Conservation (phyloP, 306 rosid species). For the Luffa aegyptiaca region DNA sequence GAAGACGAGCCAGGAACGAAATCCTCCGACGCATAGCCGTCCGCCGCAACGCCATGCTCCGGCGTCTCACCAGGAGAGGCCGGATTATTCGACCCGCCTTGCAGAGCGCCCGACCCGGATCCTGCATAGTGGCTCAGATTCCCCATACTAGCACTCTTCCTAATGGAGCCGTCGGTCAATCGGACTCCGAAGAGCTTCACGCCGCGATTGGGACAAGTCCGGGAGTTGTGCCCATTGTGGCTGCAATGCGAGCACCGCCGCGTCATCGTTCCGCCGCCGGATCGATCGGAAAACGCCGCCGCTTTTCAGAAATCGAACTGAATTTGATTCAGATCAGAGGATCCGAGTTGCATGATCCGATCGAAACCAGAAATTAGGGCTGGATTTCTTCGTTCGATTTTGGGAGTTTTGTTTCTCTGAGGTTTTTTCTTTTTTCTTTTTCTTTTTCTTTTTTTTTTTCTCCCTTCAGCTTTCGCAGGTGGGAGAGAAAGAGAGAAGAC, state of each 20-base stretch:
- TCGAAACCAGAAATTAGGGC: not conserved
- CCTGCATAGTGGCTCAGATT: slow-evolving; percentile 78
- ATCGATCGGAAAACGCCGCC: not conserved
- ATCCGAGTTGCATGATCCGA: slow-evolving; percentile 38
- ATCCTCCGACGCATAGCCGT: slow-evolving; percentile 94
- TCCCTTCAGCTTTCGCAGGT: slow-evolving; percentile 24
- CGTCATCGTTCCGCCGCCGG: slow-evolving; percentile 39
- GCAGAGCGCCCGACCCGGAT: slow-evolving; percentile 26
- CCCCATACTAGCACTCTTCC: slow-evolving; percentile 98
- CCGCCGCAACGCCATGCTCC: slow-evolving; percentile 57
- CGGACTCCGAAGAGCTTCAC: slow-evolving; percentile 92
- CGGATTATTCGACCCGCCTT: slow-evolving; percentile 40
- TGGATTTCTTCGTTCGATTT: not conserved
- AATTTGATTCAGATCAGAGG: slow-evolving; percentile 13
- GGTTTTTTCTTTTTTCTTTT: not conserved
- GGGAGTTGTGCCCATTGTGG: slow-evolving; percentile 92
- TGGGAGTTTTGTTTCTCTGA: not conserved
- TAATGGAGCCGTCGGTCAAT: slow-evolving; percentile 84
- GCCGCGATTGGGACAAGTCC: slow-evolving; percentile 94
- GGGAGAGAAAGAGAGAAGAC: slow-evolving; percentile 32
- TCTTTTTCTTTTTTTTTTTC: not conserved
- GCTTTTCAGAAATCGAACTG: not conserved
- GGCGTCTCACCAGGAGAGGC: slow-evolving; percentile 76
- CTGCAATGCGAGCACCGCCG: slow-evolving; percentile 98
- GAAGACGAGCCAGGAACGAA: slow-evolving; percentile 95